Percentiles rank a stretch among this genome's conserved stretches.
Evolutionary conservation across 2,329 filamentous ascomycete species (phyloP).

Genomic region (Exophiala sp.): DNA sequence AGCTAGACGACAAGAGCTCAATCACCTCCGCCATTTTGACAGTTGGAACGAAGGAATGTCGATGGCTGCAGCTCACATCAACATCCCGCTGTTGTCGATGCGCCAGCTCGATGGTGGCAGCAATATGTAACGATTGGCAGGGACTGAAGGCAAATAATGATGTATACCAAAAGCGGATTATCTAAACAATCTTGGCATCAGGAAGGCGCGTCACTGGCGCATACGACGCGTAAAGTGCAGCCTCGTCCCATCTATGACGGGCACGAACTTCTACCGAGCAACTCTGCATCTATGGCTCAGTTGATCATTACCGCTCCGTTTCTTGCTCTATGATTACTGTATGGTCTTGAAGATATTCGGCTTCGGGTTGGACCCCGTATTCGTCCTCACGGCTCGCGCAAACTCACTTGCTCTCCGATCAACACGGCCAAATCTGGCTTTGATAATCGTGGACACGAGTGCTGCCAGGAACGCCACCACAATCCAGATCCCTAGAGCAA

Average conservation of each 20-base stretch:
- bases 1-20: conserved; percentile 19
- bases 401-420: conserved; percentile 21
- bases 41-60: not conserved
- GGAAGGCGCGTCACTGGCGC: not conserved
- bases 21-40: conserved; percentile 15
- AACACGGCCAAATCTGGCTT: conserved; percentile 16
- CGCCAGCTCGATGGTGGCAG: not conserved
- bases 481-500: conserved; percentile 29
- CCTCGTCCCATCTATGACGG: not conserved
- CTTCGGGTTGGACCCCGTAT: conserved; percentile 4
- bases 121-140: not conserved
- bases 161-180: not conserved
- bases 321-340: no score
- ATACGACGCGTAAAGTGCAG: conserved; percentile 11
- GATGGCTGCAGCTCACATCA: not conserved
- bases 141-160: no score
- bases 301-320: no score
- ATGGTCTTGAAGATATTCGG: conserved; percentile 10
- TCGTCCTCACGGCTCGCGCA: conserved; percentile 16
- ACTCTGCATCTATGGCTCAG: no score
- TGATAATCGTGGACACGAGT: conserved; percentile 27
- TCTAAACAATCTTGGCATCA: conserved; percentile 11
- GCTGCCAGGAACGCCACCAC: conserved; percentile 32
- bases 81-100: not conserved
- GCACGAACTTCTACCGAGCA: not conserved